Percentiles rank a stretch among this genome's conserved stretches.
Evolutionary conservation across 805 yeast species (phyloP).

Genomic region (Torulaspora delbrueckii): DNA sequence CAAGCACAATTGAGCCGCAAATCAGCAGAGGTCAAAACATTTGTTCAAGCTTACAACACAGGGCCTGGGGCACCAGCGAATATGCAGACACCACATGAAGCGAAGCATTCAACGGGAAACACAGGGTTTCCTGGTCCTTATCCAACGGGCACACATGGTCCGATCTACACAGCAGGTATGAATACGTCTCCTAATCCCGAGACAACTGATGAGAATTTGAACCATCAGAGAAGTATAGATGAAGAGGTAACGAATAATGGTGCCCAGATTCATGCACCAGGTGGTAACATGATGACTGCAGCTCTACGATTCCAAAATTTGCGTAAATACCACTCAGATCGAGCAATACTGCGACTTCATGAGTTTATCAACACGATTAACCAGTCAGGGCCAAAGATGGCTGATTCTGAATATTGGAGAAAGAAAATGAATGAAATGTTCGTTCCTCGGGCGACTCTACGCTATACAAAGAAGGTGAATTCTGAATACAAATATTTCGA

Average conservation of each 20-base stretch:
- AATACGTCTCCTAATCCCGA: conserved; percentile 1
- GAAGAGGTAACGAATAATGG: conserved; percentile 4
- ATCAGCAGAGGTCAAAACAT: conserved; percentile 1
- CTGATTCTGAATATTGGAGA: conserved; percentile 48
- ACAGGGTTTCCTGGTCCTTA: background rate
- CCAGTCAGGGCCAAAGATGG: conserved; percentile 40
- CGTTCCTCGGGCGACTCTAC: conserved; percentile 45
- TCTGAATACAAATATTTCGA: conserved; percentile 55
- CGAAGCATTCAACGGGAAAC: background rate
- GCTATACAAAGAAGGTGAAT: conserved; percentile 44
- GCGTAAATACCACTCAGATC: conserved; percentile 42
- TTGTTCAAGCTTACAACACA: background rate
- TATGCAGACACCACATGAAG: background rate
- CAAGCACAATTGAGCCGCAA: background rate
- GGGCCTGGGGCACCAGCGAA: background rate
- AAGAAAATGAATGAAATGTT: conserved; percentile 47
- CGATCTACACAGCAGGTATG: background rate
- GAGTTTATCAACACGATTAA: conserved; percentile 47
- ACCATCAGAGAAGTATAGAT: background rate
- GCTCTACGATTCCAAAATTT: conserved; percentile 24
- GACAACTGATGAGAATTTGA: background rate
- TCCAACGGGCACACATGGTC: background rate
- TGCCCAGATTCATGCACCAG: conserved; percentile 10
- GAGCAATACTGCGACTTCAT: conserved; percentile 47
- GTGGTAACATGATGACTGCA: conserved; percentile 4